Percentiles rank a stretch among this genome's conserved stretches.
These are phyloP conservation scores for Tubosaeta brunneosetosa DNA, from an alignment of 768 basidiomycete genomes.

Conservation along the genomic window DNA sequence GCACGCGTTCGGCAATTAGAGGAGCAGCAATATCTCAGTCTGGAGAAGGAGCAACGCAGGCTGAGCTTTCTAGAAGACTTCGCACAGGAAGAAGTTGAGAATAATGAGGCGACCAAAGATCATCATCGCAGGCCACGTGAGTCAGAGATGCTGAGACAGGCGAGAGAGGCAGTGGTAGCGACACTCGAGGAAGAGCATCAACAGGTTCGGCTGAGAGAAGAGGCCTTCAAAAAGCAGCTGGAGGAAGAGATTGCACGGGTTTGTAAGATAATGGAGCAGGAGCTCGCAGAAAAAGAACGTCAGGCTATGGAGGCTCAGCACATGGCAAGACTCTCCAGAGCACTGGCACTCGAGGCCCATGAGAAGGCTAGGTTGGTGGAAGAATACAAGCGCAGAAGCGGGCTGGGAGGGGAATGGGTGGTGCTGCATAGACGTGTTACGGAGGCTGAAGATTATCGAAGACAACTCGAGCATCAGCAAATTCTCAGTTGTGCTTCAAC, in stretches of 20 bases:
- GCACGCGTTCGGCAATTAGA: slow-evolving; percentile 21
- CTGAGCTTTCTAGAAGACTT: slow-evolving; percentile 22
- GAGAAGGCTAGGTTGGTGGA: slow-evolving; percentile 27
- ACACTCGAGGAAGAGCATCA: slow-evolving; percentile 25
- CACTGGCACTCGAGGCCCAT: slow-evolving; percentile 24
- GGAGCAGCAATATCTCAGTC: slow-evolving; percentile 23
- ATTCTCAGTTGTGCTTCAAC: neutral
- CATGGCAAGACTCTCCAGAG: slow-evolving; percentile 24
- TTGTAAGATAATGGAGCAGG: slow-evolving; percentile 20
- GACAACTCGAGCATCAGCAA: slow-evolving; percentile 14
- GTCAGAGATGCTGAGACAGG: slow-evolving; percentile 12
- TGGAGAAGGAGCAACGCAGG: slow-evolving; percentile 29
- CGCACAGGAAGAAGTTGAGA: slow-evolving; percentile 15
- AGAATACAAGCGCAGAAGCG: slow-evolving; percentile 27
- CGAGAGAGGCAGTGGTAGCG: slow-evolving; percentile 16
- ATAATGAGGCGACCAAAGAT: slow-evolving; percentile 12
- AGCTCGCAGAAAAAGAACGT: slow-evolving; percentile 22
- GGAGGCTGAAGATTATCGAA: slow-evolving; percentile 26
- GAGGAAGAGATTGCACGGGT: slow-evolving; percentile 26
- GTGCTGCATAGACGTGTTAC: slow-evolving; percentile 22
- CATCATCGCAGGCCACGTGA: slow-evolving; percentile 17
- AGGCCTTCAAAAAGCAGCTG: slow-evolving; percentile 19
- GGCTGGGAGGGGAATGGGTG: slow-evolving; percentile 22
- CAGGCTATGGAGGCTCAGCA: slow-evolving; percentile 21
- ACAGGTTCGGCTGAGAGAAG: slow-evolving; percentile 21